phyloP scores from a whole-genome alignment of 129 eudicot species.

The Flaveria linearis region DNA sequence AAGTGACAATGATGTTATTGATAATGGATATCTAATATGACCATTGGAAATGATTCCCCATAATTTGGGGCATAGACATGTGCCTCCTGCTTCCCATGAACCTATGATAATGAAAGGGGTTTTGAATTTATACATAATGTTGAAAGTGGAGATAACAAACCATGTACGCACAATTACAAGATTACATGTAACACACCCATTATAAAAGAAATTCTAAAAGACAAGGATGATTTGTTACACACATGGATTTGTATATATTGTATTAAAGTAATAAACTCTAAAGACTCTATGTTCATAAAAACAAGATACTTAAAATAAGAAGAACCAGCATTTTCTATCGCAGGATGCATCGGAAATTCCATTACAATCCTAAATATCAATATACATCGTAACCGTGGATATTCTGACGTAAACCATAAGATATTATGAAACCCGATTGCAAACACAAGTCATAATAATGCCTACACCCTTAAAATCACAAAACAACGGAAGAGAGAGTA shows the following conservation, averaged over 20 bases:
- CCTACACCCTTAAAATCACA: too few species aligned
- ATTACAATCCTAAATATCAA: too few species aligned
- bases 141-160: slow-evolving; percentile 11
- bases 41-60: slow-evolving; percentile 8
- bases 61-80: slow-evolving; percentile 23
- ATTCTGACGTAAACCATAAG: too few species aligned
- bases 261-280: neutral
- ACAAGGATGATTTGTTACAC: neutral
- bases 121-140: neutral
- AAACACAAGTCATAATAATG: too few species aligned
- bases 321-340: too few species aligned
- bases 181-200: neutral
- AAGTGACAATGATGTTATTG: slow-evolving; percentile 19
- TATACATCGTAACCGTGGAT: too few species aligned
- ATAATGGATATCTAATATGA: slow-evolving; percentile 1
- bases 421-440: too few species aligned
- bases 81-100: slow-evolving; percentile 13
- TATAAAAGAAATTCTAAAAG: neutral
- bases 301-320: too few species aligned
- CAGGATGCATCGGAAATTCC: too few species aligned
- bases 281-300: too few species aligned
- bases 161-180: neutral
- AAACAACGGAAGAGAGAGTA: too few species aligned
- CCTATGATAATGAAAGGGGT: neutral
- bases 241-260: neutral